Base-by-base conservation (phyloP, 2,329 filamentous ascomycete genomes). In the Penicillium sp. region DNA sequence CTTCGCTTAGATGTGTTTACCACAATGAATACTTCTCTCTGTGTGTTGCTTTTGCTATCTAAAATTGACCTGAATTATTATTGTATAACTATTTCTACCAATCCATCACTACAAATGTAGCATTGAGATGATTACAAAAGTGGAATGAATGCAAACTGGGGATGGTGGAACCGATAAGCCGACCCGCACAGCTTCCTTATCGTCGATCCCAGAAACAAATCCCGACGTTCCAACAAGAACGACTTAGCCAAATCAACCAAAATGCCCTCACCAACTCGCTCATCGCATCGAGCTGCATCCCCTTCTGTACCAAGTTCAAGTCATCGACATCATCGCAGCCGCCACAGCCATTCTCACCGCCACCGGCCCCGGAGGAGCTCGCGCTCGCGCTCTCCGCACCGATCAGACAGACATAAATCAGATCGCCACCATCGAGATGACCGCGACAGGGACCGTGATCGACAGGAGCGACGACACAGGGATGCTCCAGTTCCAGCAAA, bases 381-480 rank as follows among this genome's bases (percentile, higher is more conserved):
- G 44, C 70, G 69, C 51, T 74, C 74, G 27, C 67, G 66, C 47
- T 77, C 74, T 35, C 71, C 74, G 48, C 64, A 72, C 43, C 58
- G 63, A 60, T 59, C 62, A 26, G 59, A 67, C 55, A 66, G 63
- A 48, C 67, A 71, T 43, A 59, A 59, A 59, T 66, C 61, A 42
- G 67, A 68, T 36, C 71, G 75, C 45, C 67, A 70, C 52, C 71
- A 70, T 44, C 72, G 68, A 48, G 70, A 74, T 52, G 71, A 67
- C 47, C 68, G 62, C 55, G 65, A 66, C 30, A 70, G 59, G 51
- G 68, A 59, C 6, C 62, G 59, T 35, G 58, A 55, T 19, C 58
- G 43, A n/a, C 56, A 53, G 36, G 59, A 62, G 39, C 51, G 46
- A 38, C 58, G 54, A 46, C 54, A 57, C 16, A 53, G 39, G 43